A percentile compares a stretch with the other conserved stretches of the same genome.
Evolutionary conservation across 805 yeast genomes (phyloP).

Genomic region (Barnettozyma salicaria): DNA sequence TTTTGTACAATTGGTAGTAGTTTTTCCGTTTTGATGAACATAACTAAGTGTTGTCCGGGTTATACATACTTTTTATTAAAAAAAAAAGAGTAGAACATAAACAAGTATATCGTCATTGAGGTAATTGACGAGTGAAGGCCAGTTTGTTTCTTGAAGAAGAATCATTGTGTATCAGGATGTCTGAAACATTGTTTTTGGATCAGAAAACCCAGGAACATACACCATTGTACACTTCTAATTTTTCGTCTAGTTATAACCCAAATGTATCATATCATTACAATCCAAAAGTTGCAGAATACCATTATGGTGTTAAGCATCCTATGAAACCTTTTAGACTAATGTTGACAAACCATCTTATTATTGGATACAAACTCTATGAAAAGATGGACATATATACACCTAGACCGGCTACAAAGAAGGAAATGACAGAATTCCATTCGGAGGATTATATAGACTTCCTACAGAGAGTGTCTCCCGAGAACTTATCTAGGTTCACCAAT

Average conservation of each 20-base stretch:
- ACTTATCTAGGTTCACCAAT: constrained; percentile 76
- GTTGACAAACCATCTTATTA: constrained; percentile 95
- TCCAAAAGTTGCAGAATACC: constrained; percentile 42
- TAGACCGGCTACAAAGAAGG: constrained; percentile 95
- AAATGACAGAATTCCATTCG: constrained; percentile 97
- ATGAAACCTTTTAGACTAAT: constrained; percentile 99
- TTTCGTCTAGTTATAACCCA: constrained; percentile 36
- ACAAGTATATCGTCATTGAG: no score
- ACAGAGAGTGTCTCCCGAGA: constrained; percentile 87
- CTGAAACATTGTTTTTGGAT: constrained; percentile 36
- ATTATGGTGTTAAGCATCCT: constrained; percentile 95
- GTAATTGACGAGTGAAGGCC: no score
- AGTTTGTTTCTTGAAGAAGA: no score
- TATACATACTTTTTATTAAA: no score
- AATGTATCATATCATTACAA: constrained; percentile 84
- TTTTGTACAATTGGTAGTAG: no score
- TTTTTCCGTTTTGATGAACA: no score
- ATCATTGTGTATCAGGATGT: no score
- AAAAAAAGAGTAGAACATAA: no score
- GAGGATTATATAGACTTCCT: constrained; percentile 95
- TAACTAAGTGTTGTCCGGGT: no score
- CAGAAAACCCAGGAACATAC: constrained; percentile 33
- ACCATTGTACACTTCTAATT: constrained; percentile 41
- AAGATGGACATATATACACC: constrained; percentile 93
- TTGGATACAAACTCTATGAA: constrained; percentile 94